Conservation (phyloP, 768 basidiomycete genomes). For the Asterophora lycoperdoides region DNA sequence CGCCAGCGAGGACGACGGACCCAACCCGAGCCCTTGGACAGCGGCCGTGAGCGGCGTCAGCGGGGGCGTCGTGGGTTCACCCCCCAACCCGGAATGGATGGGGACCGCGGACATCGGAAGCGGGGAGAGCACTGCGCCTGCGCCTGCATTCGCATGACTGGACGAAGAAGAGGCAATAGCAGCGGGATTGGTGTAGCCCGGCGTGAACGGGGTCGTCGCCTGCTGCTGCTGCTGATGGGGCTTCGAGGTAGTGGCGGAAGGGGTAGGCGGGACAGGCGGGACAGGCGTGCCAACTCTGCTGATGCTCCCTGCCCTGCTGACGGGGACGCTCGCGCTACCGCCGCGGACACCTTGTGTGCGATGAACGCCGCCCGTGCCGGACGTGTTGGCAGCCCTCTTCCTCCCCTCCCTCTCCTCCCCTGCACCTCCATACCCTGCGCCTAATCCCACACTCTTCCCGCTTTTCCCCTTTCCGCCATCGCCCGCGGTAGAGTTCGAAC, state of each 20-base stretch:
- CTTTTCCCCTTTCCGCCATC: slow-evolving; percentile 12
- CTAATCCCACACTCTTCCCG: slow-evolving; percentile 6
- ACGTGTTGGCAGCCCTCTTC: background rate
- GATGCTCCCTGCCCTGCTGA: slow-evolving; percentile 31
- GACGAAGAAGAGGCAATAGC: background rate
- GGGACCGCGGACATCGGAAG: no score
- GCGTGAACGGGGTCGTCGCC: slow-evolving; percentile 18
- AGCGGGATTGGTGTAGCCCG: slow-evolving; percentile 14
- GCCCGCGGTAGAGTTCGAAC: no score
- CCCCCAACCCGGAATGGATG: no score
- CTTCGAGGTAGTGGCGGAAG: no score
- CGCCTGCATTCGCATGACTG: no score
- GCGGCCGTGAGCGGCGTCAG: slow-evolving; percentile 23
- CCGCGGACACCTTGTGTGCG: slow-evolving; percentile 5
- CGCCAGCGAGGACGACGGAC: slow-evolving; percentile 28
- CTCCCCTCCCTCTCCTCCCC: slow-evolving; percentile 5
- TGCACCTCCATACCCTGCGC: slow-evolving; percentile 7
- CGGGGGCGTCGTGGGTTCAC: slow-evolving; percentile 10
- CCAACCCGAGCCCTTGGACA: slow-evolving; percentile 23
- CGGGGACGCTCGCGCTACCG: slow-evolving; percentile 31
- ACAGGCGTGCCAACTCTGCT: slow-evolving; percentile 34
- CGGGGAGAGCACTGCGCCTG: no score
- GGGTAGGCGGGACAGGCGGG: background rate
- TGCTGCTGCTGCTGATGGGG: no score
- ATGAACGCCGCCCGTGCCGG: background rate